Evolutionary conservation across 352 stramenopile species (phyloP).

Genomic region (Globisporangium radiosum): DNA sequence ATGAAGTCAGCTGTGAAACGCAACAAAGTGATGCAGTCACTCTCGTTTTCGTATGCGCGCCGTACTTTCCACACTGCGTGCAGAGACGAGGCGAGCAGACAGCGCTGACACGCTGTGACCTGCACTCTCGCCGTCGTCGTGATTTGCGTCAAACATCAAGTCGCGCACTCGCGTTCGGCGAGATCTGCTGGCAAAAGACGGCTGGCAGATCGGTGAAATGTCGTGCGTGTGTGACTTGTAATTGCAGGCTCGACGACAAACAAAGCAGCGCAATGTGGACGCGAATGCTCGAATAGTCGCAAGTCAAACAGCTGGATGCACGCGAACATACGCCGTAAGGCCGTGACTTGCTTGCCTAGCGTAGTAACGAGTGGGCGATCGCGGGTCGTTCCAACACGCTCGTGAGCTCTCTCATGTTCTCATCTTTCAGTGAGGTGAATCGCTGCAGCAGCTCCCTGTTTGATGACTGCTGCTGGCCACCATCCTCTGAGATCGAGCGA

Average conservation of each 20-base stretch:
- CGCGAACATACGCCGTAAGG: too few species aligned
- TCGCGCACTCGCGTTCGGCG: neutral
- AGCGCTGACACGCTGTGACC: neutral
- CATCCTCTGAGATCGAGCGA: slow-evolving; percentile 1
- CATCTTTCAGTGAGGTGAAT: neutral
- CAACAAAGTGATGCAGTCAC: neutral
- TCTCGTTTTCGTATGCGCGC: neutral
- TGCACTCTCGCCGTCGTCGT: neutral
- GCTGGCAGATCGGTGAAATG: neutral
- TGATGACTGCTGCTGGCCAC: neutral
- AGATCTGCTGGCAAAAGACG: neutral
- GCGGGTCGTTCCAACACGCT: neutral
- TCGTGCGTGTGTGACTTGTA: neutral
- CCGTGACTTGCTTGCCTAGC: too few species aligned
- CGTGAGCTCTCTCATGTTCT: neutral
- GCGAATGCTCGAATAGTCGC: too few species aligned
- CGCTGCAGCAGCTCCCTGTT: neutral
- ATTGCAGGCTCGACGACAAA: neutral
- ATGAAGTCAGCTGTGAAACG: neutral
- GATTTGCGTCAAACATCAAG: too few species aligned
- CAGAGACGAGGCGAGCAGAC: neutral
- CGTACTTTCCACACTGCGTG: neutral
- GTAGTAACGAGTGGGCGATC: too few species aligned
- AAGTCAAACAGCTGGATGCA: neutral
- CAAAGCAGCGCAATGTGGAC: too few species aligned